Base-by-base conservation (phyloP, 305 asterid genomes). In the Fraxinus angustifolia region DNA sequence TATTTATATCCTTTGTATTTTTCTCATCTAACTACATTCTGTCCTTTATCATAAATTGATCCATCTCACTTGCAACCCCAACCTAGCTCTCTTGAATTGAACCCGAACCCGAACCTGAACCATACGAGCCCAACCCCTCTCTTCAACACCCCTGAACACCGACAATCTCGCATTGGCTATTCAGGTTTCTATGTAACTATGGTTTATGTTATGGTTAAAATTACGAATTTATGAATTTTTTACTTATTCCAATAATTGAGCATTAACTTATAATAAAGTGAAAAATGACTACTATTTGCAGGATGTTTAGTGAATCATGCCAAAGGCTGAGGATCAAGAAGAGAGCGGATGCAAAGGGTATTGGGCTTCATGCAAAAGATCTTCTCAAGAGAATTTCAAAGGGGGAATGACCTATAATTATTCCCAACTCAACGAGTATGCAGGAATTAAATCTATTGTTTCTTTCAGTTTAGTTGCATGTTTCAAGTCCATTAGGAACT, bases 231-330 rank as follows among this genome's bases (percentile, higher is more conserved):
- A 11, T 42, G 50, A 10, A 6, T 35, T 42, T 56, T 56, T 58
- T 58, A 5, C 30, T 58, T 19, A 56, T 1, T 17, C 26, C 28
- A 2, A 17, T 6, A 58, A 58, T 19, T n/a, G 12, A 19, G 21
- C 68, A 23, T 23, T 8, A 7, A 11, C 34, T 62, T 23, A 62
- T 62, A 62, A 62, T 62, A 62, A 62, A 62, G 31, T 62, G n/a
- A 58, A 10, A 21, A 3, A 21, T 65, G 17, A 0, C 50, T 16
- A 56, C 30, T 21, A 75, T 50, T 72, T 84, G 67, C 82, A 94
- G 97, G 88, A 94, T 93, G 96, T 94, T 93, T 83, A 75, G 74
- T 21, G 97, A 91, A 83, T 88, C 95, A 0, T 92, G 97, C 88
- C 92, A 86, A 78, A 90, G 92, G 84, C 78, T 94, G 83, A 88